Percentiles rank a stretch among this genome's conserved stretches.
These are phyloP conservation scores for Xerocomellus intermedius DNA, from an alignment of 768 basidiomycete genomes.

Conservation along the genomic window DNA sequence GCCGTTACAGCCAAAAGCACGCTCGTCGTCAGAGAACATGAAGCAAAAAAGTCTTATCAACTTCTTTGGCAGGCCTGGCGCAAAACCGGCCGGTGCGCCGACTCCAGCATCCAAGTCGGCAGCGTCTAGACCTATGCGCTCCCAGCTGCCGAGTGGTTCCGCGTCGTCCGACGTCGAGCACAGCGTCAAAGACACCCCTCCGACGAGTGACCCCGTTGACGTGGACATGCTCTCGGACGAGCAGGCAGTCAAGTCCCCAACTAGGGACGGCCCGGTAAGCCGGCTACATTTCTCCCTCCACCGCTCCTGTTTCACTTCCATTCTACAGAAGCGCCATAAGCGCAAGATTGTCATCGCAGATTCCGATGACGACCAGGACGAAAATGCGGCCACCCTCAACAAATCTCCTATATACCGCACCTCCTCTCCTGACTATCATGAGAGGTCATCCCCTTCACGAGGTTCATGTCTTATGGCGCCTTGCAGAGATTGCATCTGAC, in stretches of 20 bases:
- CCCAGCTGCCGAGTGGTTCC: conserved; percentile 41
- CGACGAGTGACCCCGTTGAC: conserved; percentile 76
- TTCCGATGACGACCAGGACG: conserved; percentile 61
- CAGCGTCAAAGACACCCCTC: conserved; percentile 59
- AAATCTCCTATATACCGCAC: conserved; percentile 20
- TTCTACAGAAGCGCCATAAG: conserved; percentile 46
- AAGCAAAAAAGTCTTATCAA: conserved; percentile 77
- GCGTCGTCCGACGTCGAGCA: conserved; percentile 48
- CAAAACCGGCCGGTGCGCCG: conserved; percentile 31
- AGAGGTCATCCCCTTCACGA: conserved; percentile 28
- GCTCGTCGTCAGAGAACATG: conserved; percentile 41
- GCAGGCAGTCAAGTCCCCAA: conserved; percentile 41
- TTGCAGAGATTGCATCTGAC: conserved; percentile 5
- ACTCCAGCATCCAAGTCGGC: conserved; percentile 37
- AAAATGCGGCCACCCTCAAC: neutral
- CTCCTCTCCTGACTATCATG: conserved; percentile 29
- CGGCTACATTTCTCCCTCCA: neutral
- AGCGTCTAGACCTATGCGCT: conserved; percentile 32
- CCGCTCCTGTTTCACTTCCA: neutral
- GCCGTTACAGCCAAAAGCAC: conserved; percentile 12
- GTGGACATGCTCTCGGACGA: conserved; percentile 63
- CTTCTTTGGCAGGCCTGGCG: conserved; percentile 50
- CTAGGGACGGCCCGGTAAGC: conserved; percentile 35
- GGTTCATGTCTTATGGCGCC: conserved; percentile 12
- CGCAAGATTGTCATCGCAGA: conserved; percentile 69